Percentiles rank a stretch among this genome's conserved stretches.
phyloP scores from a whole-genome alignment of 208 protist species.

The Trypanosoma cruzi region DNA sequence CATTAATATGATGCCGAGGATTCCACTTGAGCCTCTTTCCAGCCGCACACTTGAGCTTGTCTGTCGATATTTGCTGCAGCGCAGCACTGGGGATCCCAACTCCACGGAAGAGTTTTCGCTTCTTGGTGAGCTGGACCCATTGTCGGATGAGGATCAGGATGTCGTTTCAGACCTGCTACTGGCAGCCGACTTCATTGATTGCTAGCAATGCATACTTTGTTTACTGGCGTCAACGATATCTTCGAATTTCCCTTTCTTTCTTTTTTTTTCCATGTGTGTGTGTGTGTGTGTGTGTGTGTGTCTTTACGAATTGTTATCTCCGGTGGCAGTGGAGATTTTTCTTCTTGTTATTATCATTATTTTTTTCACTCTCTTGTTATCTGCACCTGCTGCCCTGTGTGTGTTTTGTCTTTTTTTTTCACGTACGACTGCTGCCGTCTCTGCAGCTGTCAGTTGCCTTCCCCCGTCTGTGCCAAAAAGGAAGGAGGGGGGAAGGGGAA shows the following conservation, averaged over 20 bases:
- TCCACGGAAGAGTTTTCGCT: constrained; percentile 30
- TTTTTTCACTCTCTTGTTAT: neutral
- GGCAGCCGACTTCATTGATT: constrained; percentile 38
- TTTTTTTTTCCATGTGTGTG: neutral
- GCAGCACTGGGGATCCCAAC: constrained; percentile 19
- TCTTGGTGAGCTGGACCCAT: constrained; percentile 27
- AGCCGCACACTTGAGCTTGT: constrained; percentile 23
- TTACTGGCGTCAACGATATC: neutral
- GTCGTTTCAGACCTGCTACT: constrained; percentile 29
- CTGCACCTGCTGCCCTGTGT: neutral
- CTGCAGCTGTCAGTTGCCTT: neutral
- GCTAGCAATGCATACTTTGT: constrained; percentile 2
- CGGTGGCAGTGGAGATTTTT: neutral
- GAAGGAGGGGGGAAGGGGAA: neutral
- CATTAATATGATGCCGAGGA: constrained; percentile 29
- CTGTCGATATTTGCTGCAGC: constrained; percentile 30
- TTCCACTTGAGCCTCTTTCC: constrained; percentile 21
- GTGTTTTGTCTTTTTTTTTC: neutral
- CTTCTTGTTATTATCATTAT: neutral
- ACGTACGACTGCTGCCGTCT: neutral
- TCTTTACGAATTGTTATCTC: neutral
- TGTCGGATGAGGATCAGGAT: constrained; percentile 29
- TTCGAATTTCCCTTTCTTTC: neutral
- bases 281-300: neutral
- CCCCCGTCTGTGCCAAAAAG: neutral